These are phyloP conservation scores for Neopestalotiopsis clavispora DNA, from an alignment of 2,329 filamentous ascomycete genomes.

Conservation along the genomic window DNA sequence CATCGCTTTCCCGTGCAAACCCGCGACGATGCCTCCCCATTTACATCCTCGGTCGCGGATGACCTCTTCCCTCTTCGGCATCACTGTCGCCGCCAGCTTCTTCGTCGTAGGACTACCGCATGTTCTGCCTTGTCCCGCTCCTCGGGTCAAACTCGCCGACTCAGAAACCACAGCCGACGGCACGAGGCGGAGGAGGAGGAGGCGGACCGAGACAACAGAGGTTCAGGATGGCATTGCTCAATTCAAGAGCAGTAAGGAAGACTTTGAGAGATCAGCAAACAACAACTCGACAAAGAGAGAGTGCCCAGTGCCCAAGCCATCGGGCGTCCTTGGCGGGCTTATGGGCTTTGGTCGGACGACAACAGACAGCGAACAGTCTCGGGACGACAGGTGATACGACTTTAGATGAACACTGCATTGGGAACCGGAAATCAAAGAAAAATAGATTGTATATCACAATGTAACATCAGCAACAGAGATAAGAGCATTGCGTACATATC, in stretches of 20 bases:
- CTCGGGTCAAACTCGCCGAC: constrained; percentile 76
- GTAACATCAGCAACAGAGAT: constrained; percentile 7
- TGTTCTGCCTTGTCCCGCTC: constrained; percentile 87
- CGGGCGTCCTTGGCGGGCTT: constrained; percentile 76
- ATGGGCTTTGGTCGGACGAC: constrained; percentile 66
- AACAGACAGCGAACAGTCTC: constrained; percentile 16
- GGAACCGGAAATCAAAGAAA: neutral
- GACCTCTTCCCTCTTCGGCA: constrained; percentile 93
- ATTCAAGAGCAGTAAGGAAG: constrained; percentile 47
- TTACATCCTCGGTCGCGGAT: constrained; percentile 92
- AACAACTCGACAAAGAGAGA: constrained; percentile 62
- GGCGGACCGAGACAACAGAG: constrained; percentile 43
- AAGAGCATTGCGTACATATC: neutral
- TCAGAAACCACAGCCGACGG: constrained; percentile 46
- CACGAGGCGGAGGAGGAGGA: constrained; percentile 47
- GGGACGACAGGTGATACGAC: constrained; percentile 9
- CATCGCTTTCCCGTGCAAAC: constrained; percentile 5
- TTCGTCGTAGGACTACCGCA: constrained; percentile 92
- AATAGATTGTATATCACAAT: constrained; percentile 20
- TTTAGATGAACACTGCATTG: neutral
- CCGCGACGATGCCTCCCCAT: constrained; percentile 73
- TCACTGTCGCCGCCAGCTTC: constrained; percentile 88
- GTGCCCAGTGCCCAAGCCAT: constrained; percentile 91
- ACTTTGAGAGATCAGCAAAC: constrained; percentile 34
- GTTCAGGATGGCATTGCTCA: constrained; percentile 53